phyloP scores from a whole-genome alignment of 2,329 filamentous ascomycete genomes.

The Penicillium freii region DNA sequence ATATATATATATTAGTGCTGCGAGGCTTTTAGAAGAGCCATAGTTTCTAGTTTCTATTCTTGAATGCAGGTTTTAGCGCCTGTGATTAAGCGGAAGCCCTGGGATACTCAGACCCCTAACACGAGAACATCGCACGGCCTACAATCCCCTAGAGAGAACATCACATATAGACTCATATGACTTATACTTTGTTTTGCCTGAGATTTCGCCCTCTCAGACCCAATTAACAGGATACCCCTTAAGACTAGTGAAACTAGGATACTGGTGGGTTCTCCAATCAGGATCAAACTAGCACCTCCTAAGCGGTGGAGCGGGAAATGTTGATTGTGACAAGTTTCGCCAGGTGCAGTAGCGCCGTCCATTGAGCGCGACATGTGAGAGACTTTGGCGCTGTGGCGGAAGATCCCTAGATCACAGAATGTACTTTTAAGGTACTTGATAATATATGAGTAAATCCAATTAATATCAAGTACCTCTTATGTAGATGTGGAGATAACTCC shows the following conservation, averaged over 20 bases:
- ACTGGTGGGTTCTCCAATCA: slow-evolving; percentile 7
- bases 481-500: slow-evolving; percentile 4
- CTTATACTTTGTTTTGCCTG: slow-evolving; percentile 3
- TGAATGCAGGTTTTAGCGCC: neutral
- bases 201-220: neutral
- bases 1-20: neutral
- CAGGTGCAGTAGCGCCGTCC: slow-evolving; percentile 20
- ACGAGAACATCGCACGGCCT: neutral
- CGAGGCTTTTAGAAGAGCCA: no score
- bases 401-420: neutral
- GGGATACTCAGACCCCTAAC: neutral
- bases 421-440: neutral
- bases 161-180: no score
- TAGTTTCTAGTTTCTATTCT: neutral
- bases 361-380: slow-evolving; percentile 3
- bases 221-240: neutral
- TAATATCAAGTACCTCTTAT: neutral
- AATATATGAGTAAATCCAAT: neutral
- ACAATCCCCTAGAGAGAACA: neutral
- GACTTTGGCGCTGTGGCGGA: slow-evolving; percentile 24
- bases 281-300: slow-evolving; percentile 1
- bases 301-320: slow-evolving; percentile 8
- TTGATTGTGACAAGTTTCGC: slow-evolving; percentile 26
- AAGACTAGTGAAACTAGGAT: slow-evolving; percentile 15
- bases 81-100: neutral